Percentiles rank a stretch among this genome's conserved stretches.
Evolutionary conservation across 805 yeast species (phyloP).

Genomic region (Candida hungchunana): DNA sequence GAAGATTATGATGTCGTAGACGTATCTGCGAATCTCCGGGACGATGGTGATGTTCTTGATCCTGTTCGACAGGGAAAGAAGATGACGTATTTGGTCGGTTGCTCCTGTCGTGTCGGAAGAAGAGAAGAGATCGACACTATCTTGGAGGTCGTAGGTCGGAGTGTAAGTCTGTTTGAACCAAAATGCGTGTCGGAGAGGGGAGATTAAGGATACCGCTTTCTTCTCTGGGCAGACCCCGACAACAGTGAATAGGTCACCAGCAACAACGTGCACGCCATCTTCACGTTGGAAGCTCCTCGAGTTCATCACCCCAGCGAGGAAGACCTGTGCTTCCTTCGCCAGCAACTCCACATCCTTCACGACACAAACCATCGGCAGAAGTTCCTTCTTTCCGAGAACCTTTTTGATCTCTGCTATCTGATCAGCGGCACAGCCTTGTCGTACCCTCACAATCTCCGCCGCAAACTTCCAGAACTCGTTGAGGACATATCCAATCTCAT

Average conservation of each 20-base stretch:
- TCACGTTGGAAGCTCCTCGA: not conserved
- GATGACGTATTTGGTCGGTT: slow-evolving; percentile 2
- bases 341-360: slow-evolving; percentile 14
- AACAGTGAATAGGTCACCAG: slow-evolving; percentile 15
- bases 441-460: slow-evolving; percentile 1
- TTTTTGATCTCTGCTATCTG: not conserved
- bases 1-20: slow-evolving; percentile 52
- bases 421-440: slow-evolving; percentile 6
- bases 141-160: slow-evolving; percentile 5
- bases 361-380: slow-evolving; percentile 4
- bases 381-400: not conserved
- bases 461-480: slow-evolving; percentile 13
- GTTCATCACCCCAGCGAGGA: slow-evolving; percentile 7
- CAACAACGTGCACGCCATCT: not conserved
- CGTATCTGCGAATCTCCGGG: slow-evolving; percentile 49
- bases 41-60: slow-evolving; percentile 28
- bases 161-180: slow-evolving; percentile 32
- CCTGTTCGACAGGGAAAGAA: not conserved
- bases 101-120: slow-evolving; percentile 1
- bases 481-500: slow-evolving; percentile 17
- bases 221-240: slow-evolving; percentile 21
- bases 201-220: slow-evolving; percentile 11
- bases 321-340: slow-evolving; percentile 3
- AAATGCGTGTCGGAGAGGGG: slow-evolving; percentile 24
- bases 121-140: slow-evolving; percentile 3